phyloP scores from a whole-genome alignment of 208 protist genomes.

The Trypanosoma melophagium region DNA sequence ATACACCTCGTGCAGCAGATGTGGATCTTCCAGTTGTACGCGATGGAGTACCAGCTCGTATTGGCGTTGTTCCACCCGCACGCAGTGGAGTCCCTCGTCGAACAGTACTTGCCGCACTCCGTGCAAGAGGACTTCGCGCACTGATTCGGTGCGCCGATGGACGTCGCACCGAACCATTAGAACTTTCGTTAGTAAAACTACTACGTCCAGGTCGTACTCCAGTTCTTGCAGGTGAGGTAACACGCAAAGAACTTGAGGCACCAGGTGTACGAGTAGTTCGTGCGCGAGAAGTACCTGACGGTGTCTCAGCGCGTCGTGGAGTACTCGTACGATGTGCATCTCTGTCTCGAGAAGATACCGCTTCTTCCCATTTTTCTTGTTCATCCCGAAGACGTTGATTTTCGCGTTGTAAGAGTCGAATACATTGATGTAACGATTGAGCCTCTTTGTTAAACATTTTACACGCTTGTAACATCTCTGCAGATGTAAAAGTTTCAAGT shows the following conservation, averaged over 20 bases:
- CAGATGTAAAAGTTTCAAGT: slow-evolving; percentile 33
- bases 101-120: slow-evolving; percentile 72
- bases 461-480: slow-evolving; percentile 67
- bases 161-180: slow-evolving; percentile 35
- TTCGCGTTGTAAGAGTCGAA: slow-evolving; percentile 72
- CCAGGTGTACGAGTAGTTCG: slow-evolving; percentile 43
- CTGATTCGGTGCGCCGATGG: slow-evolving; percentile 32
- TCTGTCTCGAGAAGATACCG: slow-evolving; percentile 27
- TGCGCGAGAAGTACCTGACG: slow-evolving; percentile 47
- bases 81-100: slow-evolving; percentile 80
- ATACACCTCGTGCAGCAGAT: slow-evolving; percentile 15
- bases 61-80: slow-evolving; percentile 54
- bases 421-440: slow-evolving; percentile 66
- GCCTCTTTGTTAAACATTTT: slow-evolving; percentile 75
- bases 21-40: slow-evolving; percentile 24
- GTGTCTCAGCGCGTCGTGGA: slow-evolving; percentile 65
- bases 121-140: slow-evolving; percentile 66
- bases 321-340: slow-evolving; percentile 28
- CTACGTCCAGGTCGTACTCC: slow-evolving; percentile 31
- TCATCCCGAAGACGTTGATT: slow-evolving; percentile 60
- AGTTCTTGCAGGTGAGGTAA: slow-evolving; percentile 37
- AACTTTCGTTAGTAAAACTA: slow-evolving; percentile 22
- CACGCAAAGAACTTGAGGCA: slow-evolving; percentile 33
- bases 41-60: slow-evolving; percentile 26
- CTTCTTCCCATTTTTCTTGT: slow-evolving; percentile 38